Percentiles rank a stretch among this genome's conserved stretches.
phyloP scores from a whole-genome alignment of 306 rosid species.

The Psophocarpus tetragonolobus region DNA sequence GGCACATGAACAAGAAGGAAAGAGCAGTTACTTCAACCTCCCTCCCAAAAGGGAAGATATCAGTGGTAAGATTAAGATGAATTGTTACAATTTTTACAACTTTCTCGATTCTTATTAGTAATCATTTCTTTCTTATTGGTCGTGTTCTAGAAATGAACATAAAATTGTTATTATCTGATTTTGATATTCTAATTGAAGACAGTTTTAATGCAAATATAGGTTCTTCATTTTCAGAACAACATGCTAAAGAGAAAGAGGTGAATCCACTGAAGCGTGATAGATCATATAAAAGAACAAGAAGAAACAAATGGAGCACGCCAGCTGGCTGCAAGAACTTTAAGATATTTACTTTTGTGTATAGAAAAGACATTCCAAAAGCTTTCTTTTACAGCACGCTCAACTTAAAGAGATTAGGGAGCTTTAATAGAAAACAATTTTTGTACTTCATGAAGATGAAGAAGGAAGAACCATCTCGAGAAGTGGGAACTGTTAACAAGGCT shows the following conservation, averaged over 20 bases:
- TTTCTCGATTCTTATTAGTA: neutral
- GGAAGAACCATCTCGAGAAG: slow-evolving; percentile 48
- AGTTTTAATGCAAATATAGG: neutral
- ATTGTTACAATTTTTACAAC: neutral
- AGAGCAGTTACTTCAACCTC: slow-evolving; percentile 37
- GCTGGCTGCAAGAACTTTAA: slow-evolving; percentile 47
- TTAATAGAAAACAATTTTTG: slow-evolving; percentile 34
- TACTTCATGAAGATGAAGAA: slow-evolving; percentile 64
- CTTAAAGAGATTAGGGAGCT: slow-evolving; percentile 42
- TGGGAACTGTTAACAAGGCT: slow-evolving; percentile 43
- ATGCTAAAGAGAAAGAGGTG: slow-evolving; percentile 40
- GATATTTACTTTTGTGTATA: slow-evolving; percentile 43
- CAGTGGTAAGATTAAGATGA: slow-evolving; percentile 46
- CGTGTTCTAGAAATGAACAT: neutral
- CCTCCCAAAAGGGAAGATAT: slow-evolving; percentile 38
- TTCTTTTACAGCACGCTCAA: slow-evolving; percentile 55
- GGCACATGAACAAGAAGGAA: slow-evolving; percentile 45
- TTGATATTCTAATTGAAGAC: neutral
- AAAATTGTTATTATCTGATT: neutral
- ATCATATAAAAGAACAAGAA: slow-evolving; percentile 35
- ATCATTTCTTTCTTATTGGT: neutral
- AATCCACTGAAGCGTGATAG: slow-evolving; percentile 36
- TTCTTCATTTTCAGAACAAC: slow-evolving; percentile 45
- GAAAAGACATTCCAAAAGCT: slow-evolving; percentile 55
- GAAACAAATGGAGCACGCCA: slow-evolving; percentile 37